These are phyloP conservation scores for Ramaria rubella DNA, from an alignment of 768 basidiomycete genomes.

Conservation along the genomic window DNA sequence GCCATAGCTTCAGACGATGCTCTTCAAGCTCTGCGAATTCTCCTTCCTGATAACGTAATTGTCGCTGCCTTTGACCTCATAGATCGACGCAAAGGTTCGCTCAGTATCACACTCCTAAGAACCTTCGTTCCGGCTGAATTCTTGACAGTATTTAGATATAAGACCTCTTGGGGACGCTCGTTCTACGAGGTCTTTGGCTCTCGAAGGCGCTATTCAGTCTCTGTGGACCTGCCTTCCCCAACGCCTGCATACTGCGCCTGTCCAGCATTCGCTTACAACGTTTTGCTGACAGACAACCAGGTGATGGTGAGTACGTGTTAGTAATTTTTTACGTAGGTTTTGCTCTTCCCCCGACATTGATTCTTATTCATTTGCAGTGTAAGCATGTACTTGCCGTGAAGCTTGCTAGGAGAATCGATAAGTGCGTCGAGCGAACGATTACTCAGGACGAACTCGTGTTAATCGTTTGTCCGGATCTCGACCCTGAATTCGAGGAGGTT, in stretches of 20 bases:
- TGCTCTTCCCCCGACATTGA: too few species aligned
- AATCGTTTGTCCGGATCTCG: not conserved
- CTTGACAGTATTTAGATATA: constrained; percentile 53
- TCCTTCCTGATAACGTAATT: constrained; percentile 59
- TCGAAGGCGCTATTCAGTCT: constrained; percentile 54
- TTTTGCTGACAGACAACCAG: constrained; percentile 53
- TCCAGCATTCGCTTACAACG: constrained; percentile 62
- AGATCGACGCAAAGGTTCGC: constrained; percentile 60
- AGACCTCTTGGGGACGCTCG: constrained; percentile 46
- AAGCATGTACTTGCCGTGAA: constrained; percentile 70
- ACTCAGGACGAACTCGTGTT: constrained; percentile 38
- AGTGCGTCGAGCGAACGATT: constrained; percentile 44
- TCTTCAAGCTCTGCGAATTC: constrained; percentile 45
- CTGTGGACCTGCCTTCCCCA: constrained; percentile 39
- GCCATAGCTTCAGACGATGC: constrained; percentile 43
- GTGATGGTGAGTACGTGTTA: constrained; percentile 44
- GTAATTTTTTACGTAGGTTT: too few species aligned
- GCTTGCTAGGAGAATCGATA: constrained; percentile 49
- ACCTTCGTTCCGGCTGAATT: not conserved
- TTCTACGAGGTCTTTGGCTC: constrained; percentile 68
- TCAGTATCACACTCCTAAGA: not conserved
- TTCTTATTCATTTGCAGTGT: constrained; percentile 42
- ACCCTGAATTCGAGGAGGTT: not conserved
- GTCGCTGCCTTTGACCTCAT: constrained; percentile 72
- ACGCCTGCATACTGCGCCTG: constrained; percentile 58